phyloP scores from a whole-genome alignment of 2,329 filamentous ascomycete genomes.

The Fusarium metavorans region DNA sequence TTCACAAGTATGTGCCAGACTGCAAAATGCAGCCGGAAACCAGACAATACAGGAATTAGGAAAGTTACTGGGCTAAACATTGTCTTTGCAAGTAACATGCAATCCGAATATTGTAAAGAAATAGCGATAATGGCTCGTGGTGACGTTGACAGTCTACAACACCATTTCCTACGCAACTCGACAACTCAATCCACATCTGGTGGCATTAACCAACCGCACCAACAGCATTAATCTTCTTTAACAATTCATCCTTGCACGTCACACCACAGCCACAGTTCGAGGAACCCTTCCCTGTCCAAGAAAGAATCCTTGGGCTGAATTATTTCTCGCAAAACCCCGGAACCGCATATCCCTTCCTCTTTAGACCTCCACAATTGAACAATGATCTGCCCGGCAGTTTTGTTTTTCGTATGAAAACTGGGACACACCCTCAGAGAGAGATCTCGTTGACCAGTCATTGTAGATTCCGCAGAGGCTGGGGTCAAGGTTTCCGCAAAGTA shows the following conservation, averaged over 20 bases:
- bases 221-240: not conserved
- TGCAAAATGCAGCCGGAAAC: not conserved
- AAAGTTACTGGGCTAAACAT: not conserved
- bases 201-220: not conserved
- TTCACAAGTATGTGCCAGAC: not conserved
- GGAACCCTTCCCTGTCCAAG: not conserved
- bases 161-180: not conserved
- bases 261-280: conserved; percentile 1
- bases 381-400: not conserved
- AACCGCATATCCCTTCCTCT: conserved; percentile 20
- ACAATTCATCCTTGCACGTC: conserved; percentile 16
- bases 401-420: conserved; percentile 1
- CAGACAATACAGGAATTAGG: not conserved
- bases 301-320: not conserved
- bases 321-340: not conserved
- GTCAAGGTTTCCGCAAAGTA: too few species aligned
- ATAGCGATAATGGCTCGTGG: not conserved
- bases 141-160: not conserved
- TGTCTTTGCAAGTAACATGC: not conserved
- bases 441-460: not conserved
- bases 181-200: not conserved
- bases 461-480: not conserved
- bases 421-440: not conserved
- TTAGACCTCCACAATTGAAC: not conserved
- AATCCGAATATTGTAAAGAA: not conserved